Percentiles rank a stretch among this genome's conserved stretches.
Evolutionary conservation across 148 eudicot species (phyloP).

Genomic region (Rhododendron molle): DNA sequence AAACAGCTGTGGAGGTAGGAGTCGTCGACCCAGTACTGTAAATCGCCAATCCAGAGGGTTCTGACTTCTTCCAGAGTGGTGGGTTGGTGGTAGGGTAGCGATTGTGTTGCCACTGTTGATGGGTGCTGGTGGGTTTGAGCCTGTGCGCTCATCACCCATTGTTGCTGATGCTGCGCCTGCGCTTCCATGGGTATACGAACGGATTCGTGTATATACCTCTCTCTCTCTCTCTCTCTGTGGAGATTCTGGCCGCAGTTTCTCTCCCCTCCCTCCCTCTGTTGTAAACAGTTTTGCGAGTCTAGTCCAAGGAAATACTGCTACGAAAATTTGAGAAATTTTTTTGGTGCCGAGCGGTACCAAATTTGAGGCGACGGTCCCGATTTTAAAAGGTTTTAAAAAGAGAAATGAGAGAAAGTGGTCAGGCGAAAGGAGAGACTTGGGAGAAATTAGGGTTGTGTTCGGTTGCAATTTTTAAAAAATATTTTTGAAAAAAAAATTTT

Average conservation of each 20-base stretch:
- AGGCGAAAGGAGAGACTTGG: too few relatives aligned
- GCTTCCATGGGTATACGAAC: slow-evolving; percentile 1
- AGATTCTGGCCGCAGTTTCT: background rate
- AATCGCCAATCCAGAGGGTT: slow-evolving; percentile 96
- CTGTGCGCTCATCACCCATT: slow-evolving; percentile 15
- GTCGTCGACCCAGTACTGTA: slow-evolving; percentile 91
- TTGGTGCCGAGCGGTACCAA: too few relatives aligned
- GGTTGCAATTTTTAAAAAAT: too few relatives aligned
- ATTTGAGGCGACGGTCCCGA: too few relatives aligned
- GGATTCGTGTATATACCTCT: background rate
- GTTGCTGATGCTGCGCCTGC: slow-evolving; percentile 16
- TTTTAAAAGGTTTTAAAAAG: too few relatives aligned
- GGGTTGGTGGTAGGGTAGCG: slow-evolving; percentile 65
- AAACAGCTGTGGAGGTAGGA: slow-evolving; percentile 69
- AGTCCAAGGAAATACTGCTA: background rate
- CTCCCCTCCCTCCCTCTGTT: background rate
- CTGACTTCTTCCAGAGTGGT: slow-evolving; percentile 89
- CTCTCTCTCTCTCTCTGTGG: background rate
- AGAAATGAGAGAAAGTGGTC: too few relatives aligned
- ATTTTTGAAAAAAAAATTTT: too few relatives aligned
- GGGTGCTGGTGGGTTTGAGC: slow-evolving; percentile 13
- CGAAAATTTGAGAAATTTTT: too few relatives aligned
- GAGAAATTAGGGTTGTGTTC: too few relatives aligned
- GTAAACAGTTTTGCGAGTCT: background rate
- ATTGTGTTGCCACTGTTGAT: background rate